Conservation (phyloP, 2,329 filamentous ascomycete genomes). For the Fusarium humuli region DNA sequence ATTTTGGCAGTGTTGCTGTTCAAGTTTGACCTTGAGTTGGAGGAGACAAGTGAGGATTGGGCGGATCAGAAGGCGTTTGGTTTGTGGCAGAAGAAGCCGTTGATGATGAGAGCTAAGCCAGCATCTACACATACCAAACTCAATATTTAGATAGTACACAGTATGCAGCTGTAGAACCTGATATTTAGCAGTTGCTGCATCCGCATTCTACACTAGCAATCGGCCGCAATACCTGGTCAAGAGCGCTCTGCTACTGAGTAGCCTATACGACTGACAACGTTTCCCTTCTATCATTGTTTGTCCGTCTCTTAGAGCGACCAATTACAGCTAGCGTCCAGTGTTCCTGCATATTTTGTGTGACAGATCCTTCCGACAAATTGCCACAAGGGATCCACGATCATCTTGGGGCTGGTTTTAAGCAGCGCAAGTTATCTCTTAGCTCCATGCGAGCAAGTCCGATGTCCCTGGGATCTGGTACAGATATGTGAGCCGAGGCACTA, state of each 20-base stretch:
- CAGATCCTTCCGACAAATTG: neutral
- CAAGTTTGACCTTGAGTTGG: conserved; percentile 13
- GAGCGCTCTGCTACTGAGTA: too few species aligned
- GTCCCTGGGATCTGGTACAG: too few species aligned
- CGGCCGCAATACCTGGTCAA: fast-evolving
- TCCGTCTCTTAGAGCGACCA: fast-evolving
- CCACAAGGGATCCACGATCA: neutral
- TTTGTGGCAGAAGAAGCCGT: conserved; percentile 11
- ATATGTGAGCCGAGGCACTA: too few species aligned
- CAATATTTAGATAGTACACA: neutral
- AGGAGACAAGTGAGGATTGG: conserved; percentile 1
- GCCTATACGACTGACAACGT: neutral
- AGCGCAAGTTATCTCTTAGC: too few species aligned
- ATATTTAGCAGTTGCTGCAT: fast-evolving
- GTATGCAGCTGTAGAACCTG: neutral
- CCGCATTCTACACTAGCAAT: neutral
- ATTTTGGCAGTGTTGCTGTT: conserved; percentile 2
- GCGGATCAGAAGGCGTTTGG: conserved; percentile 14
- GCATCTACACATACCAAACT: neutral
- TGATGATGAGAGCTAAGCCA: conserved; percentile 8
- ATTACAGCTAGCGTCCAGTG: neutral
- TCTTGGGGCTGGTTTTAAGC: neutral
- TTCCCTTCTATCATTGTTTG: fast-evolving
- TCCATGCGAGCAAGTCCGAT: too few species aligned
- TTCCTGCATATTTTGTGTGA: neutral